phyloP scores from a whole-genome alignment of 257 asterid species.

The Solanum dulcamara region DNA sequence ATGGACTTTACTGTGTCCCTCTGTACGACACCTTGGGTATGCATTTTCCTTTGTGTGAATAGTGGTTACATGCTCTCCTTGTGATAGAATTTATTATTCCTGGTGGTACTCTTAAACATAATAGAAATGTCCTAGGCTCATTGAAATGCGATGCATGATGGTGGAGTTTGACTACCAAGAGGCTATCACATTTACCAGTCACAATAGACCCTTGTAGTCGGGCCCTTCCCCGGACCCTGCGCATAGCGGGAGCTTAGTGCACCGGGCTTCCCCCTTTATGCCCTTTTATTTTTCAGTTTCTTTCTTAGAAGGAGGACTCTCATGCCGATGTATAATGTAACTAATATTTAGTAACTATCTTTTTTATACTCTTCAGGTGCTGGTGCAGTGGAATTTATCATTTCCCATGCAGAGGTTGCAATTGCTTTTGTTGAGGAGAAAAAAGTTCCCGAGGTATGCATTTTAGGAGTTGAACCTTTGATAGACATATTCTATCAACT shows the following conservation, averaged over 20 bases:
- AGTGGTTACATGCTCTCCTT: background rate
- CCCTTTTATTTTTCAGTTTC: background rate
- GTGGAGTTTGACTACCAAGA: background rate
- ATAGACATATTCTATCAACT: background rate
- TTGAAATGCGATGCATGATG: background rate
- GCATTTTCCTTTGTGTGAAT: background rate
- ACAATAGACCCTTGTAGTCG: too few species aligned
- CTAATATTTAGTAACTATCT: background rate
- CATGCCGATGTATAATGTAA: background rate
- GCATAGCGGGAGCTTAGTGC: too few species aligned
- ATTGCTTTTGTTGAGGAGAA: constrained; percentile 87
- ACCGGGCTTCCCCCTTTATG: too few species aligned
- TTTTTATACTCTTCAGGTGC: constrained; percentile 53
- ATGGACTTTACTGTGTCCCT: constrained; percentile 86
- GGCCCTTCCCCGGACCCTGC: too few species aligned
- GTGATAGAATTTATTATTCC: background rate
- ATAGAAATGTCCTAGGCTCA: background rate
- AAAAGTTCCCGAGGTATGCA: constrained; percentile 65
- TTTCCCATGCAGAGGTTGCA: constrained; percentile 88
- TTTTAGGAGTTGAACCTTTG: background rate
- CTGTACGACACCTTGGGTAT: constrained; percentile 94
- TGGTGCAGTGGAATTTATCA: constrained; percentile 86
- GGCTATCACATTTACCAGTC: background rate
- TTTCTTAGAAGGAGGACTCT: background rate
- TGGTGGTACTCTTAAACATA: background rate